Base-by-base conservation (phyloP, 1,139 yeast genomes). In the Petasospora fabianii region DNA sequence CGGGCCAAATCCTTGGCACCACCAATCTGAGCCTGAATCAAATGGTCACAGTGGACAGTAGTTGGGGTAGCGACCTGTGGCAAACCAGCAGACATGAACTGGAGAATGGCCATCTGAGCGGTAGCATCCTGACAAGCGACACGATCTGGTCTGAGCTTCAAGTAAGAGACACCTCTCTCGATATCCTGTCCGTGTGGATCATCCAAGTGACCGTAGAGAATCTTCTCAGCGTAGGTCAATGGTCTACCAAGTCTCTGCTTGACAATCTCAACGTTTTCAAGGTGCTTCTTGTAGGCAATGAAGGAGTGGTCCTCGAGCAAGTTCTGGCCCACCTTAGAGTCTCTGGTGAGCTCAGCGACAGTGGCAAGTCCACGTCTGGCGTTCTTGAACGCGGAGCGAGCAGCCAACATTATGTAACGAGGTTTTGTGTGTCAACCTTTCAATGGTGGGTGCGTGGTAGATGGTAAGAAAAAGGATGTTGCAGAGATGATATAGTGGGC, bases 111-210 rank as follows among this genome's bases (percentile, higher is more conserved):
- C 85, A 90, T 92, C 66, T 92, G 98, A 2, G 98, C 98, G 17
- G 96, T 84, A 1, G 98, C 98, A 68, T 92, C 98, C 69, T 92
- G 98, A 97, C 90, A 88, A 19, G 98, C 98, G 15, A 92, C 98
- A 56, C 98, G 76, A 61, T 92, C 98, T n/a, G 98, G 98, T 59
- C 81, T 76, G 54, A 92, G 73, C 69, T 92, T 92, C 60, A 92
- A 75, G 61, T 92, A 92, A 34, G 69, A 58, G 9, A 77, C 65
- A 43, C 69, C 62, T 17, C 78, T 75, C 28, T 62, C 52, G 3
- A 75, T 69, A 41, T 87, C 68, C 29, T 83, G 72, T 50, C 86
- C 96, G 55, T 84, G 92, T 8, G 96, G 95, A 57, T 86, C 69
- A 34, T 79, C 85, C 55, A 92, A 70, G 65, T 92, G 98, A 2